A percentile compares a stretch with the other conserved stretches of the same genome.
phyloP scores from a whole-genome alignment of 345 rosid species.

The Noccaea caerulescens region DNA sequence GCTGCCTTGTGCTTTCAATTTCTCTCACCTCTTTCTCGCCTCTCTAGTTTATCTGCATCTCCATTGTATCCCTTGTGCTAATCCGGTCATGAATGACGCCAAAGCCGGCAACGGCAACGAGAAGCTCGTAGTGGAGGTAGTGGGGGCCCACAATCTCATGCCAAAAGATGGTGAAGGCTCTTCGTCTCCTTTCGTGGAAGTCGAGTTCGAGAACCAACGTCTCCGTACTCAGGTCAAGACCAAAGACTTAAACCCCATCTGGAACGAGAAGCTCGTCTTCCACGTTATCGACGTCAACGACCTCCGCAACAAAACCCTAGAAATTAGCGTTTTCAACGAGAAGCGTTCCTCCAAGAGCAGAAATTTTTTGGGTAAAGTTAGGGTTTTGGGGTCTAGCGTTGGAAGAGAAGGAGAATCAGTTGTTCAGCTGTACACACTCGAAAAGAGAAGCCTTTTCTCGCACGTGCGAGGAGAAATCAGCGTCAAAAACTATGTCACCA shows the following conservation, averaged over 20 bases:
- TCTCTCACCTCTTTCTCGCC: constrained; percentile 4
- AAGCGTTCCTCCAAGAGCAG: constrained; percentile 56
- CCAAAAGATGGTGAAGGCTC: constrained; percentile 87
- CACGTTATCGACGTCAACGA: constrained; percentile 52
- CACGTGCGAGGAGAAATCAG: constrained; percentile 73
- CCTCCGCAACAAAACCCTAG: constrained; percentile 60
- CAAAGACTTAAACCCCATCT: constrained; percentile 72
- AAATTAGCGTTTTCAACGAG: constrained; percentile 66
- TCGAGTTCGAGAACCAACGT: constrained; percentile 68
- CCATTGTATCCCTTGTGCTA: not conserved
- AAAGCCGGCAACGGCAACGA: constrained; percentile 44
- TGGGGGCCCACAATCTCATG: constrained; percentile 74
- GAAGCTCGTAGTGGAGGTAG: constrained; percentile 70
- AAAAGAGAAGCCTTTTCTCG: constrained; percentile 70
- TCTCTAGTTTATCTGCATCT: not conserved
- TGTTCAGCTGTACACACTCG: constrained; percentile 61
- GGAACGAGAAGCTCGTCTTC: constrained; percentile 79
- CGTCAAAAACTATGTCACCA: constrained; percentile 56
- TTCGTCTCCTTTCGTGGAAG: constrained; percentile 70
- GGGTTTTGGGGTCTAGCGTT: constrained; percentile 55
- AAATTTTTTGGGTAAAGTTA: constrained; percentile 69
- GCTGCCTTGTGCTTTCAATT: constrained; percentile 13
- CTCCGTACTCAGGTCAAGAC: constrained; percentile 57
- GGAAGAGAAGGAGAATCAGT: constrained; percentile 54
- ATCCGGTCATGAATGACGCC: constrained; percentile 30